Base-by-base conservation (phyloP, 2,329 filamentous ascomycete genomes). In the Trichoderma hamatum region DNA sequence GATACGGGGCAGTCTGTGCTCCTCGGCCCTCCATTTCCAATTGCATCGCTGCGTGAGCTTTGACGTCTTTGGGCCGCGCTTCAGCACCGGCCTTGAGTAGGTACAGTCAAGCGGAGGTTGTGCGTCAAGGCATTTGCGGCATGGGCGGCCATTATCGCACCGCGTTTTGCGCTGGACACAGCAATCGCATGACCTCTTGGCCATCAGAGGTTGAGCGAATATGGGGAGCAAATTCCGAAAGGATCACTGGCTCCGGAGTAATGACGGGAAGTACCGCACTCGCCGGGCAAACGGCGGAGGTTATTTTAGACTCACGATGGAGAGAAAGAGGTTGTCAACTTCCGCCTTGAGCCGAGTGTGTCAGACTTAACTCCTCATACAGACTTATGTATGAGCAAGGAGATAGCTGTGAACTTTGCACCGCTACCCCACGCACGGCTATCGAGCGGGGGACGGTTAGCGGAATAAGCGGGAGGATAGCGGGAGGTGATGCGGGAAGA, bases 51-150 rank as follows among this genome's bases (percentile, higher is more conserved):
- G 64, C 3, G 58, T 68, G 21, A 70, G 69, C 19, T 70, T 68
- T 9, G 65, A 63, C 11, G 64, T 70, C 49, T 71, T 71, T 46
- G 70, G 70, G 13, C 70, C 70, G n/a, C 70, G 70, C 49, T 71
- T 71, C 24, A 70, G 26, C 26, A 71, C 56, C 16, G 70, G 70
- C 28, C 70, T 70, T 43, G 63, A 43, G 39, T 71, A 71, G 26
- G 70, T 71, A 54, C 68, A 71, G 14, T 70, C 70, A n/a, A 68
- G 68, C 21, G 59, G 52, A 65, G 62, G 51, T 13, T 67, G 67
- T 46, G 70, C 64, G 21, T 70, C 55, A 7, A 65, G 32, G 32
- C 70, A 71, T 30, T 68, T 70, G 39, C 68, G 68, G 26, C 68
- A 69, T 26, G 68, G 68, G 26, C 43, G 43, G 24, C 68, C 68